Base-by-base conservation (phyloP, 1,284 basidiomycete species). In the Moesziomyces sp. region DNA sequence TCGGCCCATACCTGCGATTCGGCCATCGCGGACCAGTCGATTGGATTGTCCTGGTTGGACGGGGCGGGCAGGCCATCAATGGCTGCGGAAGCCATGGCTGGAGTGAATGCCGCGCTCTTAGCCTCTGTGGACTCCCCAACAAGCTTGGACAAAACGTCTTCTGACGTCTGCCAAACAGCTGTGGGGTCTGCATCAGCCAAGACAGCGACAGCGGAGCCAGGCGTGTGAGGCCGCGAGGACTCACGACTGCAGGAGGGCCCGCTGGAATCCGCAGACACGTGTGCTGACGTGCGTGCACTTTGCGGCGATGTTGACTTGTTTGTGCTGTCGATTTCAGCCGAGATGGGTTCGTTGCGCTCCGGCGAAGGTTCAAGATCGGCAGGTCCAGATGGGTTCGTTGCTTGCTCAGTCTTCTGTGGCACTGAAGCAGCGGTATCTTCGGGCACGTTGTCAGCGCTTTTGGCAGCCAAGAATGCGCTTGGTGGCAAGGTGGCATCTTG, bases 31-130 rank as follows among this genome's bases (percentile, higher is more conserved):
- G 65, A 62, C 65, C 65, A 68, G 40, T 58, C 51, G 38, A 68
- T 62, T 0, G 65, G 59, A 16, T 68, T 54, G 24, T 35, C 24
- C n/a, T 55, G 44, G 3, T 30, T 38, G 18, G 65, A 68, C 5
- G 21, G 46, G 21, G 56, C 47, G 10, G 65, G 65, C 65, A 68
- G 53, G 9, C 65, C 65, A 16, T 68, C 65, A 18, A 68, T 61
- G 3, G 11, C 38, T 16, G 14, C 18, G 6, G 38, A 3, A 18
- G 4, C 5, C 38, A 40, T 16, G 18, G 38, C 38, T 40, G 11
- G 16, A 18, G 3, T 18, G 8, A 16, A 40, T 18, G 38, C 11
- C 18, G 16, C 7, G 38, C 38, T 14, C 16, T 18, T 6, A 3
- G 11, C 6, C 16, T 40, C 16, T 18, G 38, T 13, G 24, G 24